Conservation (phyloP, 305 asterid genomes). For the Ajuga reptans region DNA sequence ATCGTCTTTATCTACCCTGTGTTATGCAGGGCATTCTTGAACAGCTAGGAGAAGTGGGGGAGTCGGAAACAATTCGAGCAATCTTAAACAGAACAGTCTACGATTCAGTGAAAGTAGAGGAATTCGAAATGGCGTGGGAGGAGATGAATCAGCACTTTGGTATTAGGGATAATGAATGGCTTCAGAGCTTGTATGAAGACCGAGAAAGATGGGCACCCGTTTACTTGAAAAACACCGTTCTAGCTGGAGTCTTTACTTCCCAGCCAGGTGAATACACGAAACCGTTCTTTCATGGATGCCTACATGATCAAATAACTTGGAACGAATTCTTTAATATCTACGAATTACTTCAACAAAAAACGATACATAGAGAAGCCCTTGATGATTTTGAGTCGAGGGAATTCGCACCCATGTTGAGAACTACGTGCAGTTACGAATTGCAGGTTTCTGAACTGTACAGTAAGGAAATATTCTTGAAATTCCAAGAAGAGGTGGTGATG, state of each 20-base stretch:
- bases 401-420: slow-evolving; percentile 34
- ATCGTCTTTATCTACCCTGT: slow-evolving; percentile 44
- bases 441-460: slow-evolving; percentile 55
- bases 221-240: slow-evolving; percentile 51
- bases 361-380: slow-evolving; percentile 44
- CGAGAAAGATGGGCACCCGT: slow-evolving; percentile 81
- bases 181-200: slow-evolving; percentile 52
- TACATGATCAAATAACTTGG: slow-evolving; percentile 40
- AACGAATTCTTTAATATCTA: slow-evolving; percentile 42
- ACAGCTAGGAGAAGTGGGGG: slow-evolving; percentile 43
- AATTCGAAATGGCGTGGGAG: slow-evolving; percentile 71
- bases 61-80: slow-evolving; percentile 37
- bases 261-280: slow-evolving; percentile 30
- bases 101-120: slow-evolving; percentile 47
- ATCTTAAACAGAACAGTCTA: slow-evolving; percentile 46
- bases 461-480: slow-evolving; percentile 52
- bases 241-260: slow-evolving; percentile 41
- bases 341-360: slow-evolving; percentile 40
- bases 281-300: slow-evolving; percentile 43
- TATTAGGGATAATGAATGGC: slow-evolving; percentile 45
- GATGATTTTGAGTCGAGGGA: slow-evolving; percentile 53
- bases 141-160: slow-evolving; percentile 57
- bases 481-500: slow-evolving; percentile 53
- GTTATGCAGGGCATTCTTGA: slow-evolving; percentile 42
- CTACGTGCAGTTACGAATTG: slow-evolving; percentile 50